Base-by-base conservation (phyloP, 2,329 filamentous ascomycete genomes). In the Septoria petroselini region DNA sequence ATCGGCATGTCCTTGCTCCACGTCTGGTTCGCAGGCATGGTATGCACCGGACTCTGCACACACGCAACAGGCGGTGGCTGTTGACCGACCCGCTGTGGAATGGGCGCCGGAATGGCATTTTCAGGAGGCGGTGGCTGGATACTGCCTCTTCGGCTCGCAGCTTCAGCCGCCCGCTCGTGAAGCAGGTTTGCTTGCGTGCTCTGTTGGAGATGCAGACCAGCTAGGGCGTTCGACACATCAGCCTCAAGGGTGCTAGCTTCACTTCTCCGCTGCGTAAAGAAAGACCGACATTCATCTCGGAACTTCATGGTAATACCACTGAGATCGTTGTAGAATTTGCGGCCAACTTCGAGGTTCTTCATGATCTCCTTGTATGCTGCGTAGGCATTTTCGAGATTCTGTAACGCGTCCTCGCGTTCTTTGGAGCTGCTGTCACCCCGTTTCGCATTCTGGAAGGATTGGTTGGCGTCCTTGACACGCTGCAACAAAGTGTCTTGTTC, bases 301-400 rank as follows among this genome's bases (percentile, higher is more conserved):
- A 96, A 97, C 7, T 84, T 78, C 30, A 83, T 85, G 1, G 95
- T 87, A 55, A 97, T 90, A 69, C 86, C 88, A 39, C 86, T 88
- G 3, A 98, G 77, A 64, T 97, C 91, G 60, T 98, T 98, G 73
- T 97, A 98, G 67, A 98, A 98, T 67, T 93, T 96, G 45, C 91
- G 78, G 0, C 89, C 93, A 0, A 86, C 88, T 58, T 97, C 91
- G 2, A 96, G 77, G 65, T 97, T 95, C 58, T 82, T 88, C 50
- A 95, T 83, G 49, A 97, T 88, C 68, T 98, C 91, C 71, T 95
- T 95, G 74, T 97, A 97, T 71, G 91, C 94, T 69, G 90, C 83
- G 67, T 95, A 97, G 0, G 89, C 91, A 57, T 87, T 90, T 68
- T 97, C 91, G 7, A 98, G 75, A 54, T 80, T 83, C 69, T 98